phyloP scores from a whole-genome alignment of 306 rosid species.

The Quercus parvula region DNA sequence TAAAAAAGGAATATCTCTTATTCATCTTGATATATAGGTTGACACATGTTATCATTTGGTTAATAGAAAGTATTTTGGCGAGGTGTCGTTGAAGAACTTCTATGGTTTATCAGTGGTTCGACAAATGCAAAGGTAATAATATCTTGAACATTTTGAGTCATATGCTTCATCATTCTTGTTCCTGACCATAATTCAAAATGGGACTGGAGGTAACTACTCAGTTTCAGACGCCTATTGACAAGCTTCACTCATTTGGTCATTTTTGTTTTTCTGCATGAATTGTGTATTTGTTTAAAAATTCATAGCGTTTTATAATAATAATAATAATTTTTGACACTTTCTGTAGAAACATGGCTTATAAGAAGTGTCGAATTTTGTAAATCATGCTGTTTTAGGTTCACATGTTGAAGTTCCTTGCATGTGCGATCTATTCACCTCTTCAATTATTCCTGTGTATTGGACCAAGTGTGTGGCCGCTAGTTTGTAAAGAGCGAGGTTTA shows the following conservation, averaged over 20 bases:
- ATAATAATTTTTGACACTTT: not conserved
- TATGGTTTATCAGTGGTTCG: constrained; percentile 98
- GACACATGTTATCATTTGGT: constrained; percentile 40
- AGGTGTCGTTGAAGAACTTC: constrained; percentile 96
- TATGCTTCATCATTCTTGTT: constrained; percentile 4
- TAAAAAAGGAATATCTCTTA: constrained; percentile 14
- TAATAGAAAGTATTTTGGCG: constrained; percentile 95
- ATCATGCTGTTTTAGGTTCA: not conserved
- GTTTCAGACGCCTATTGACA: not conserved
- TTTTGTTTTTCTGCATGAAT: not conserved
- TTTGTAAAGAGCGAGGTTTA: not conserved
- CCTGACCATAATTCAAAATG: not conserved
- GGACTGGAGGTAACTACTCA: not conserved
- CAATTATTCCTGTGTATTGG: not conserved
- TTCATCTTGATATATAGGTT: constrained; percentile 18
- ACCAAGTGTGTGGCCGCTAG: not conserved
- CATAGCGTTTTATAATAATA: not conserved
- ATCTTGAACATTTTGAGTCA: not conserved
- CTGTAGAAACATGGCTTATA: not conserved
- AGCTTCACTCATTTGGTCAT: not conserved
- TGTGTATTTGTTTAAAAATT: not conserved
- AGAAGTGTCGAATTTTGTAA: not conserved
- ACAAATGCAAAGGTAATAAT: constrained; percentile 84
- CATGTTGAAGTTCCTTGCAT: not conserved
- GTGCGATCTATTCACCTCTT: not conserved